phyloP scores from a whole-genome alignment of 108 stramenopile species.

The Conticribra weissflogii region DNA sequence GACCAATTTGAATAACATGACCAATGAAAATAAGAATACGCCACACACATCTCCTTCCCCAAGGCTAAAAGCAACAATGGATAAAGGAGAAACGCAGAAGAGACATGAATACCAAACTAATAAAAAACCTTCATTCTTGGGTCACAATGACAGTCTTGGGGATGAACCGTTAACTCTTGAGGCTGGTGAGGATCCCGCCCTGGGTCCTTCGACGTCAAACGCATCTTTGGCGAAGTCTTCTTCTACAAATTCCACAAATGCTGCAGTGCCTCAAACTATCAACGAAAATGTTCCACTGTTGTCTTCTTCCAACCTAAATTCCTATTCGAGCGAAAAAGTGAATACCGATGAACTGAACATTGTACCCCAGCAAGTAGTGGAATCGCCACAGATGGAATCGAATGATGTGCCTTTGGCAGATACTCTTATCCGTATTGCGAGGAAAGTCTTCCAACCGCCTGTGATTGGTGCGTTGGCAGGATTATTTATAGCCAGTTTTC shows the following conservation, averaged over 20 bases:
- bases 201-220: neutral
- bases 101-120: too few relatives aligned
- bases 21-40: neutral
- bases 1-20: constrained; percentile 8
- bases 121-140: too few relatives aligned
- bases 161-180: neutral
- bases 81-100: neutral
- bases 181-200: neutral
- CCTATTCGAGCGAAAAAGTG: constrained; percentile 1
- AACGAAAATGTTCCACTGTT: constrained; percentile 9
- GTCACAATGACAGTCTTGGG: neutral
- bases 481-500: constrained; percentile 72
- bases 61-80: too few relatives aligned
- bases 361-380: constrained; percentile 24
- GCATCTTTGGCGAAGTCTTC: neutral
- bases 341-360: constrained; percentile 1
- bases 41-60: too few relatives aligned
- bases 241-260: neutral
- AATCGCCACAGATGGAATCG: constrained; percentile 21
- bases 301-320: neutral
- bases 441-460: constrained; percentile 74
- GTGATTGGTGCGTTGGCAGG: constrained; percentile 77
- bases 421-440: constrained; percentile 36
- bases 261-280: neutral
- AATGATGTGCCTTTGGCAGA: constrained; percentile 42